Base-by-base conservation (phyloP, 2,329 filamentous ascomycete species). In the Cladosporium sp. region DNA sequence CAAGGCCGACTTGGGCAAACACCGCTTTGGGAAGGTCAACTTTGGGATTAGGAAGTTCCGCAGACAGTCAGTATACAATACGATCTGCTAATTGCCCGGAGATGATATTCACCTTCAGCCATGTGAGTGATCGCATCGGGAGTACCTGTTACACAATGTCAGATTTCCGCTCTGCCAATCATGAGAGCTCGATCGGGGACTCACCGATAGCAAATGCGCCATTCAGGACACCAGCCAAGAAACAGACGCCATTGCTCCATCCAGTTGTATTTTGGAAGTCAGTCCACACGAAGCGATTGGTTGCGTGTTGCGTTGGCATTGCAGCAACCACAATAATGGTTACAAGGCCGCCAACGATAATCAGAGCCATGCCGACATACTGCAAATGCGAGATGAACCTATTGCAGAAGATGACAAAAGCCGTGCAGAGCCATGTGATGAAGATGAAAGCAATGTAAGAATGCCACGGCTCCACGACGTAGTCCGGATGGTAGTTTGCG, bases 391-490 rank as follows among this genome's bases (percentile, higher is more conserved):
- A 74, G n/a, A 81, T 71, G 8, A 81, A 73, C 30, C 78, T 72
- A 68, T 87, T 86, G 67, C 78, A 79, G 62, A 85, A 82, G 17
- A 86, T 75, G 58, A 85, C 78, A 59, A 81, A 75, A 38, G 69
- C 66, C 51, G 80, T 79, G 59, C 78, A 79, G 3, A 81, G 59
- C 82, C 82, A 84, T 8, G 82, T 78, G 59, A 84, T 77, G 39
- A 81, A 69, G 51, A 87, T 66, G 65, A 84, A 86, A 42, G 80
- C 76, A 39, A 87, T 69, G 66, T 85, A 87, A 36, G 83, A 77
- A 60, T 86, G 82, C 84, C 84, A 87, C 34, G 79, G 65, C 60
- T 82, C 62, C 15, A 78, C 72, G 11, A 72, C 71, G 57, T 84
- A 84, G 5, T 72, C 79, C 1, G 78, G 77, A 66, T 87, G 81